phyloP scores from a whole-genome alignment of 768 basidiomycete species.

The Lyophyllum semitale region DNA sequence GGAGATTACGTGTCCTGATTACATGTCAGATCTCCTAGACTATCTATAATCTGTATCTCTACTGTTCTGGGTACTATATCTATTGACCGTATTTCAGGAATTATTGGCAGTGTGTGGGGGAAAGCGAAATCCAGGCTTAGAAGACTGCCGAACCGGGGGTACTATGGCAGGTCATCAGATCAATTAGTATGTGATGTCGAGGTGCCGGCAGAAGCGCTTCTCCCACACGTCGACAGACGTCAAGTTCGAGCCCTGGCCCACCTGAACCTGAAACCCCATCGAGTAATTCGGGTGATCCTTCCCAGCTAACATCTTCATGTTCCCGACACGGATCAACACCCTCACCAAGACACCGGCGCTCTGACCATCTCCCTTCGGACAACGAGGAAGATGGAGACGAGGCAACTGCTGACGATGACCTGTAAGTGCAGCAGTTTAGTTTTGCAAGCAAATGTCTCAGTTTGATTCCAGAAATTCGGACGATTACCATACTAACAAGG shows the following conservation, averaged over 20 bases:
- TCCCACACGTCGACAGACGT: not conserved
- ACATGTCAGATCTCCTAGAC: no score
- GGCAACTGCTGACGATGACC: not conserved
- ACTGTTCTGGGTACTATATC: no score
- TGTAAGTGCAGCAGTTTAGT: not conserved
- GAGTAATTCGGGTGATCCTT: not conserved
- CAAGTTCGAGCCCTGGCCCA: not conserved
- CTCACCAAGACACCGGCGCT: not conserved
- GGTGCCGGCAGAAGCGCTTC: no score
- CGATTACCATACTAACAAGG: not conserved
- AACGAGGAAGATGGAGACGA: not conserved
- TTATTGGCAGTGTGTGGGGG: no score
- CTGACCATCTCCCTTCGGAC: not conserved
- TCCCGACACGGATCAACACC: not conserved
- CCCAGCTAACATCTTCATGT: not conserved
- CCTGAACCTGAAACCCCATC: not conserved
- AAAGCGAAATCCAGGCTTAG: no score
- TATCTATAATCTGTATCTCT: no score
- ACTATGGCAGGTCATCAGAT: no score
- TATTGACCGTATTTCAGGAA: no score
- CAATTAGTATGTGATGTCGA: no score
- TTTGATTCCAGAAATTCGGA: not conserved
- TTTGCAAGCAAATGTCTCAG: not conserved
- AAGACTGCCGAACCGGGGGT: no score
- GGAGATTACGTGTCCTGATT: no score